phyloP scores from a whole-genome alignment of 2,329 filamentous ascomycete genomes.

The Lasiodiplodia sp. region DNA sequence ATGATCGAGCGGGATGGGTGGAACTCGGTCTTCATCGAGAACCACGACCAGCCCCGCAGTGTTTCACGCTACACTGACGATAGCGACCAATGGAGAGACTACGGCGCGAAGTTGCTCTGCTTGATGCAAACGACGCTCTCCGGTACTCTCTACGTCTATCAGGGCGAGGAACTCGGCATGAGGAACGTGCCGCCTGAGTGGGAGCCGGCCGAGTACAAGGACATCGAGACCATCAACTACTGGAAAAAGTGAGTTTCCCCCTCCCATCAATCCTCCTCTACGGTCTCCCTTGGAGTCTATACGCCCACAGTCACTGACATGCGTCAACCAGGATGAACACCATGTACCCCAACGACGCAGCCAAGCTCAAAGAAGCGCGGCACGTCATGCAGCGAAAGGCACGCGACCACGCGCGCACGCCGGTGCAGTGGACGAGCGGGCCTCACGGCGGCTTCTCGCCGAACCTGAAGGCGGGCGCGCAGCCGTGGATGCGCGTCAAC shows the following conservation, averaged over 20 bases:
- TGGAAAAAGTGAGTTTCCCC: conserved; percentile 44
- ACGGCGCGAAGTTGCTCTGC: conserved; percentile 56
- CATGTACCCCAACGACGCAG: conserved; percentile 39
- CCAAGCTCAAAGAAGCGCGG: conserved; percentile 40
- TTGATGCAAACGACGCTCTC: conserved; percentile 56
- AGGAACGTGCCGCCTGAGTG: conserved; percentile 55
- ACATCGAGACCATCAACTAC: conserved; percentile 64
- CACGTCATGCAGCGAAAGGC: conserved; percentile 58
- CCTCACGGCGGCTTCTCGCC: conserved; percentile 65
- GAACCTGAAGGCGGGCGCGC: conserved; percentile 52
- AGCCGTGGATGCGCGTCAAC: conserved; percentile 68
- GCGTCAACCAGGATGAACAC: conserved; percentile 36
- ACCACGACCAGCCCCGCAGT: conserved; percentile 61
- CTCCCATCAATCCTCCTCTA: not conserved
- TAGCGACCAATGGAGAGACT: conserved; percentile 53
- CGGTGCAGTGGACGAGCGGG: conserved; percentile 69
- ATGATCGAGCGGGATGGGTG: conserved; percentile 46
- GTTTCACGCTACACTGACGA: conserved; percentile 59
- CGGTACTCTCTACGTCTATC: conserved; percentile 61
- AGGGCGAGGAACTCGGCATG: conserved; percentile 61
- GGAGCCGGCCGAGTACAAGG: conserved; percentile 57
- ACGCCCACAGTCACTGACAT: not conserved
- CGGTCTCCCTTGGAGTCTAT: not conserved
- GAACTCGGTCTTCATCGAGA: conserved; percentile 62
- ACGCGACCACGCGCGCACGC: conserved; percentile 70